A percentile compares a stretch with the other conserved stretches of the same genome.
Conservation (phyloP, 2,329 filamentous ascomycete genomes). For the Fusarium sp. region DNA sequence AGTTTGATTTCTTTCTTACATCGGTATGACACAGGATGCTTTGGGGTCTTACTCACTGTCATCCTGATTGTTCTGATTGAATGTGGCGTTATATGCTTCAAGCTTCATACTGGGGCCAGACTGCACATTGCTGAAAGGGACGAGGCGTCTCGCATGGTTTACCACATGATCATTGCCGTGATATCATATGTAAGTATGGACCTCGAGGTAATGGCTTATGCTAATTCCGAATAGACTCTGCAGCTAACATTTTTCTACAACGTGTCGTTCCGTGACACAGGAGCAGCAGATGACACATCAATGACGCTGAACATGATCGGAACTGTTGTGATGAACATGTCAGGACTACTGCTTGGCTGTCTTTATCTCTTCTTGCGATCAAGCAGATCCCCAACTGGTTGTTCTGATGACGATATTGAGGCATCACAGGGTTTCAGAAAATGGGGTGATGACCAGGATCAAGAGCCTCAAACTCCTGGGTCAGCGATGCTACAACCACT, state of each 20-base stretch:
- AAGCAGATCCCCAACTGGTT: constrained; percentile 68
- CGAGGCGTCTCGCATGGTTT: constrained; percentile 76
- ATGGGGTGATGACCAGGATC: constrained; percentile 29
- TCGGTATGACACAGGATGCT: constrained; percentile 68
- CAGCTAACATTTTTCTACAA: constrained; percentile 74
- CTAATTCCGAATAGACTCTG: constrained; percentile 62
- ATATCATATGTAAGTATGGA: constrained; percentile 65
- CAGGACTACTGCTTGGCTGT: constrained; percentile 73
- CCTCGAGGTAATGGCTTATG: not conserved
- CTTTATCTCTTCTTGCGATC: constrained; percentile 76
- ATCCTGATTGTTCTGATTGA: constrained; percentile 63
- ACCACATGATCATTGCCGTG: constrained; percentile 70
- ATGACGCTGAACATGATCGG: constrained; percentile 71
- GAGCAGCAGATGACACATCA: constrained; percentile 54
- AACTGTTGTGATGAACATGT: constrained; percentile 74
- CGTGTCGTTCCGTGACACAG: constrained; percentile 60
- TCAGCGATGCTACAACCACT: constrained; percentile 25
- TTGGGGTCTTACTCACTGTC: constrained; percentile 66
- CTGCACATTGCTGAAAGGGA: constrained; percentile 71
- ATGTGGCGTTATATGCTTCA: constrained; percentile 67
- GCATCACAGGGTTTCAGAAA: constrained; percentile 28
- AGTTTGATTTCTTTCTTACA: constrained; percentile 76
- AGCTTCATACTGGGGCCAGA: constrained; percentile 65
- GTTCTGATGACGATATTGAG: constrained; percentile 52
- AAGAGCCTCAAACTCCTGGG: constrained; percentile 20